Base-by-base conservation (phyloP, 1,139 yeast species). In the Blastobotrys indianensis region DNA sequence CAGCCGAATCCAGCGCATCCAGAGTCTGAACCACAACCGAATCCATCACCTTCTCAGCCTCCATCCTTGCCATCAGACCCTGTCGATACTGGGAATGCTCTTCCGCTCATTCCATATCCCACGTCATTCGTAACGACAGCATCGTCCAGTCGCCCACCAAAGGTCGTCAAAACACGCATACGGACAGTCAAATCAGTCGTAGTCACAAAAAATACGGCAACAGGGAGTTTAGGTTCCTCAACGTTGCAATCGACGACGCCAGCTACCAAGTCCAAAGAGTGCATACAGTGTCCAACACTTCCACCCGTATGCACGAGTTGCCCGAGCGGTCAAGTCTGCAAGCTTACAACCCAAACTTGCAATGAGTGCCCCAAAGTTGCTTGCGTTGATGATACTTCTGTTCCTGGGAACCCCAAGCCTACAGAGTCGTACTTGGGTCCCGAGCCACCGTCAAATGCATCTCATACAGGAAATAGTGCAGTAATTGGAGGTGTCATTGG, bases 341-440 rank as follows among this genome's bases (percentile, higher is more conserved):
- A 42, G 39, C 32, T 73, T 58, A 67, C 77, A 1, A 63, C 76
- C 1, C 77, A 73, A 46, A 74, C 86, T 1, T 82, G 90, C 58
- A 44, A 61, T 8, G 48, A 66, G 46, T 84, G 94, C 63, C 76
- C 88, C 2, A 13, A 37, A 11, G 53, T 52, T 1, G 33, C 39
- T 25, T 54, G 57, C 37, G 38, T 54, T 32, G 42, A 48, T 20
- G 30, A 32, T 31, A 34, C 47, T 31, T 3, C 11, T 23, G 23
- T n/a, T 3, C 6, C 12, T 34, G 23, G 25, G 4, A n/a, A 7
- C 4, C 16, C 37, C 20, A 23, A 13, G 11, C n/a, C 37, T 4
- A 10, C 23, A 34, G n/a, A 23, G 5, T 34, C 37, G 11, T 34
- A 17, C 20, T 7, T 17, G 23, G 25, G 25, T 6, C 20, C 10